Evolutionary conservation across 208 protist genomes (phyloP), one percentile per base, ranked within the genome.

Genomic region (Acanthamoeba castellanii): DNA sequence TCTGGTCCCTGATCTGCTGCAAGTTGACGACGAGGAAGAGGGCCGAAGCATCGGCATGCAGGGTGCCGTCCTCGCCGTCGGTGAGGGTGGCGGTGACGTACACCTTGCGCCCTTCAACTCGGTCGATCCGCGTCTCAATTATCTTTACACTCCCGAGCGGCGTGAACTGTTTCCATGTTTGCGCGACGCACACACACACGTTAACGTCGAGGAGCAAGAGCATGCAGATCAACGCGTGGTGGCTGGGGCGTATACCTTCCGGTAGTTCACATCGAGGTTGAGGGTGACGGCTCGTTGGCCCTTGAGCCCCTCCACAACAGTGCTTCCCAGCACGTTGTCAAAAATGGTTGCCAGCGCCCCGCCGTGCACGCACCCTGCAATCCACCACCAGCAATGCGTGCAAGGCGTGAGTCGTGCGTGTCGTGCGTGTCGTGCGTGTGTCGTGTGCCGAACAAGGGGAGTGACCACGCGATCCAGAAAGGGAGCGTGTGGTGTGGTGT

Each of bases 241-340:
- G 52, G 52, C 4, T 0, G 1, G 1, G 14, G 52, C 16, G 52
- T 13, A 22, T 20, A 88, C 42, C 81, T 88, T 88, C 3, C 81
- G 81, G 81, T 88, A 88, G 50, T 88, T 88, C 2, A 88, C 81
- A 5, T 57, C 16, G 45, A 88, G 81, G 81, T 88, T 88, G 81
- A 88, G 81, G 81, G 81, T 88, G 81, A 88, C 81, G 50, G 42
- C 52, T n/a, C 52, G 42, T 37, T 88, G 50, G 47, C 52, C 50
- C 18, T 55, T 66, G 30, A 88, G 52, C 0, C 42, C 52, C 52
- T 88, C 50, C 50, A 55, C 52, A 8, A 88, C 47, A 16, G 52
- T 55, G 81, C 34, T 88, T 6, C 81, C 81, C 42, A 88, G 25
- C 30, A 64, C 81, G 50, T 55, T 66, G 50, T 88, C 81, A 42